Evolutionary conservation across 495 filamentous ascomycete species (phyloP).

Genomic region (Margaritispora aquatica): DNA sequence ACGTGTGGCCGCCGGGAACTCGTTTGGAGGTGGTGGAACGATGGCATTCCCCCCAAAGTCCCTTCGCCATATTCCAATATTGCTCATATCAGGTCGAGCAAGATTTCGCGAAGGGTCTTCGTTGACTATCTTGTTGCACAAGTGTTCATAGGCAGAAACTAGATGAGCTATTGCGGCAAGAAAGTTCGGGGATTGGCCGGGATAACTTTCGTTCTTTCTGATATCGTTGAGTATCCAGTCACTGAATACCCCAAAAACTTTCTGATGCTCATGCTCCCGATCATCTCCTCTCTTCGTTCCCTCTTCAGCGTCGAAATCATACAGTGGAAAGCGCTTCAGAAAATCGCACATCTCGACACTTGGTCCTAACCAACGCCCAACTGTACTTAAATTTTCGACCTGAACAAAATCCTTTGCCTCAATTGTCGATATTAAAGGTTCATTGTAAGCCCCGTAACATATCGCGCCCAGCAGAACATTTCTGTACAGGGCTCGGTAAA

Average conservation of each 20-base stretch:
- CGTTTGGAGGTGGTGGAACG: no score
- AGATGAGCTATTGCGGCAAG: background rate
- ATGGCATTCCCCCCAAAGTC: no score
- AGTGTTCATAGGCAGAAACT: background rate
- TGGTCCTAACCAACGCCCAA: background rate
- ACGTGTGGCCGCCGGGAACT: background rate
- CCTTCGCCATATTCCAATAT: no score
- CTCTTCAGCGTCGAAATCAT: background rate
- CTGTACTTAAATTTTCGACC: background rate
- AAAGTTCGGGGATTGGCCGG: background rate
- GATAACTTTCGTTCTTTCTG: background rate
- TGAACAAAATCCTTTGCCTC: background rate
- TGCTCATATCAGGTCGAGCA: background rate
- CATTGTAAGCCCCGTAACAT: background rate
- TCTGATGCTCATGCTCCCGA: background rate
- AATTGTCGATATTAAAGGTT: background rate
- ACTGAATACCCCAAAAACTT: background rate
- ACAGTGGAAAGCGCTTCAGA: background rate
- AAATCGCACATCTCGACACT: background rate
- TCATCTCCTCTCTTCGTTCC: background rate
- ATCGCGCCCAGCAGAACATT: background rate
- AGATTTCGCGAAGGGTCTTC: background rate
- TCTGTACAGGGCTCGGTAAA: background rate
- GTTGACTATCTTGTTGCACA: background rate
- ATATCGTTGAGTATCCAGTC: background rate